Conservation (phyloP, 176 grass and related monocot species). For the Cymbopogon citratus region DNA sequence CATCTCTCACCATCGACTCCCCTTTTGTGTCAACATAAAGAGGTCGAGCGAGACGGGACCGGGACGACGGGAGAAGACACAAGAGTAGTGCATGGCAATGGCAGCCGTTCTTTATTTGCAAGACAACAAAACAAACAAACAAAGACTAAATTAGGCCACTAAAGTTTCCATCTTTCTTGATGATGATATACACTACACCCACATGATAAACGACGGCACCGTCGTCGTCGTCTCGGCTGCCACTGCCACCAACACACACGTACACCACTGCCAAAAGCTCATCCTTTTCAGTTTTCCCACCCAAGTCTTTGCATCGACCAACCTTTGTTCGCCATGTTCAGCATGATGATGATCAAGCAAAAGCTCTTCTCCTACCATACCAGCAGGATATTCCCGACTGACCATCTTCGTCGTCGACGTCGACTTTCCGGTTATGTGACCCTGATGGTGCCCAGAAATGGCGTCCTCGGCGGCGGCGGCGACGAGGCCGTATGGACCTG, state of each 20-base stretch:
- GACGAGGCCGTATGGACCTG: neutral
- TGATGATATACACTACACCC: neutral
- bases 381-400: neutral
- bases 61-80: no score
- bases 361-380: neutral
- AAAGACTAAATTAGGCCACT: slow-evolving; percentile 29
- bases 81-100: neutral
- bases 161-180: slow-evolving; percentile 19
- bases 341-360: neutral
- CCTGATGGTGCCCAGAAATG: slow-evolving; percentile 49
- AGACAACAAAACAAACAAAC: neutral
- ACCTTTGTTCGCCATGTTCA: neutral
- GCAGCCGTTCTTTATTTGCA: slow-evolving; percentile 24
- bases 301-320: neutral
- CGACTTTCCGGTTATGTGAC: slow-evolving; percentile 27
- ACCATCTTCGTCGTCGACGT: neutral
- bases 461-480: slow-evolving; percentile 17
- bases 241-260: slow-evolving; percentile 5
- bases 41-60: neutral
- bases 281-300: neutral
- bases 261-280: slow-evolving; percentile 33
- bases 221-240: slow-evolving; percentile 12
- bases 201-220: slow-evolving; percentile 25
- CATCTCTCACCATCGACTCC: slow-evolving; percentile 26
- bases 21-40: slow-evolving; percentile 49